These are phyloP conservation scores for Hibiscus trionum DNA, from an alignment of 345 rosid species.

Conservation along the genomic window DNA sequence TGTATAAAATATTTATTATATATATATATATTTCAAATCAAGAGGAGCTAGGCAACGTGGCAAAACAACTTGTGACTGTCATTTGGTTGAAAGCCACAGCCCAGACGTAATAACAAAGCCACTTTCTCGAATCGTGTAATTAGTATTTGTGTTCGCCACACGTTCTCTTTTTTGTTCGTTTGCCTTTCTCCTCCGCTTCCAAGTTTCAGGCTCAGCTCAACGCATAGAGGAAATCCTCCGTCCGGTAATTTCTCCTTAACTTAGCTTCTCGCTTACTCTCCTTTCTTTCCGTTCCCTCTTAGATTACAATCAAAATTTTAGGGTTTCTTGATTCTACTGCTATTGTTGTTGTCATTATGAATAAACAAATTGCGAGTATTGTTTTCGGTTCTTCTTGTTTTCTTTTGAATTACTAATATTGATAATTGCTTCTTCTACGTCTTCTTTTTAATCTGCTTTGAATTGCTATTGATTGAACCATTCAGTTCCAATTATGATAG, in stretches of 20 bases:
- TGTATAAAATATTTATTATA: no score
- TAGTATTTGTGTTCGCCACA: background rate
- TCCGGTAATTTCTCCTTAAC: background rate
- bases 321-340: background rate
- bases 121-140: background rate
- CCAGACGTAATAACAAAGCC: no score
- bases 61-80: background rate
- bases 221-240: background rate
- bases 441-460: background rate
- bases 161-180: background rate
- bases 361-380: no score
- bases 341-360: no score
- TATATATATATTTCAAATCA: no score
- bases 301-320: background rate
- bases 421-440: background rate
- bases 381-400: background rate
- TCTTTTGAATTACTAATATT: background rate
- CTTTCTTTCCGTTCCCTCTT: background rate
- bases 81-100: background rate
- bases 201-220: background rate
- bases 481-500: background rate
- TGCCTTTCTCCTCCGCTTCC: background rate
- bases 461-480: background rate
- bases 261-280: background rate
- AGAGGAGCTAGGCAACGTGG: no score